Evolutionary conservation across 2,329 filamentous ascomycete genomes (phyloP).

Genomic region (Tolypocladium ophioglossoides): DNA sequence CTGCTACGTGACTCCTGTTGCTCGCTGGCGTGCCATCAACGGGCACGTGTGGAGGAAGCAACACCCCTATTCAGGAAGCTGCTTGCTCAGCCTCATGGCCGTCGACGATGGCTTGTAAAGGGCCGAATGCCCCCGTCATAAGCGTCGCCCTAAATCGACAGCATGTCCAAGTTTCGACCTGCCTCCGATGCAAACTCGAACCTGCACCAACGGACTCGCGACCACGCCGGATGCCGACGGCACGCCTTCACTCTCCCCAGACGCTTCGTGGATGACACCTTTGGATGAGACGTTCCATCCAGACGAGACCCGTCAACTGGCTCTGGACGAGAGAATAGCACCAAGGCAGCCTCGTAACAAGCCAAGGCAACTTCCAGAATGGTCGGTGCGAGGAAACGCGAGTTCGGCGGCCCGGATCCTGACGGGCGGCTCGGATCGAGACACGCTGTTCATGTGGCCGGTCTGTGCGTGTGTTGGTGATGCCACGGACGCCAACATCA

Average conservation of each 20-base stretch:
- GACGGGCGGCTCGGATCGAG: too few species aligned
- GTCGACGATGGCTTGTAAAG: background rate
- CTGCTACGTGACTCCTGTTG: too few species aligned
- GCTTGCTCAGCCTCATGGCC: background rate
- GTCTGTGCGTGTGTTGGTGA: too few species aligned
- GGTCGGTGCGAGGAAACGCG: background rate
- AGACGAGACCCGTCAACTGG: background rate
- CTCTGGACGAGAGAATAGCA: background rate
- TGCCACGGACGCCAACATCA: background rate
- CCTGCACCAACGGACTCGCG: too few species aligned
- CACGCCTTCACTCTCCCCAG: background rate
- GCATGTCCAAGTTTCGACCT: background rate
- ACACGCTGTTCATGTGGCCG: too few species aligned
- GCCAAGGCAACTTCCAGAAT: background rate
- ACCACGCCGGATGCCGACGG: too few species aligned
- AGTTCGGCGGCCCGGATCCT: background rate
- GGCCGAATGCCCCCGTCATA: background rate
- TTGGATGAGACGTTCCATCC: background rate
- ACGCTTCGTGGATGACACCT: background rate
- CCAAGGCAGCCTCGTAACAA: background rate
- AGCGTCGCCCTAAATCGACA: background rate
- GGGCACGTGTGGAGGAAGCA: too few species aligned
- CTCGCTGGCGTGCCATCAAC: too few species aligned
- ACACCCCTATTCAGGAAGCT: background rate
- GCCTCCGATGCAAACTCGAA: background rate